Evolutionary conservation across 2,329 filamentous ascomycete species (phyloP).

Genomic region (Fusarium tupiense): DNA sequence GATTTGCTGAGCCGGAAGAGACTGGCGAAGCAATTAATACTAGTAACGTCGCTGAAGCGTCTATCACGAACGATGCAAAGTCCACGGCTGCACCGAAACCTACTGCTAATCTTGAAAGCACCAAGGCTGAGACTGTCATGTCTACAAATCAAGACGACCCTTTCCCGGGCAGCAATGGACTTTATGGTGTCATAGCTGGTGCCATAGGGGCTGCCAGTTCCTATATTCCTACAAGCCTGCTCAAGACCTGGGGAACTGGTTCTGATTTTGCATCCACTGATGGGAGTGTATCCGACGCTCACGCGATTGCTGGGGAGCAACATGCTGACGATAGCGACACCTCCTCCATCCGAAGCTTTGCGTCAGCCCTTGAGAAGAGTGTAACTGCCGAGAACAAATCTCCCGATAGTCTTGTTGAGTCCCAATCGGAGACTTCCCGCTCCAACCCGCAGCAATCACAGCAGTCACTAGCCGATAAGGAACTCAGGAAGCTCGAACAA

Average conservation of each 20-base stretch:
- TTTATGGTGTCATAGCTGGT: slow-evolving; percentile 66
- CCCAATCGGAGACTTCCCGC: slow-evolving; percentile 53
- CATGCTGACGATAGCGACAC: slow-evolving; percentile 52
- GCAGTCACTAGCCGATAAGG: slow-evolving; percentile 61
- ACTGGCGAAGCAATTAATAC: slow-evolving; percentile 5
- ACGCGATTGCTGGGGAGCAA: slow-evolving; percentile 38
- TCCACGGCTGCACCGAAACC: background rate
- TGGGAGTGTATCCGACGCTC: slow-evolving; percentile 39
- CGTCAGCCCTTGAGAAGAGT: slow-evolving; percentile 56
- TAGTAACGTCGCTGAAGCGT: slow-evolving; percentile 2
- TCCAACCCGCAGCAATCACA: slow-evolving; percentile 38
- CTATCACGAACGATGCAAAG: background rate
- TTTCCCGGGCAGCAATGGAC: slow-evolving; percentile 55
- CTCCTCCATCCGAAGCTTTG: slow-evolving; percentile 60
- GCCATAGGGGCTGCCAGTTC: slow-evolving; percentile 63
- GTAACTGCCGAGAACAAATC: slow-evolving; percentile 44
- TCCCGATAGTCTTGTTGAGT: slow-evolving; percentile 40
- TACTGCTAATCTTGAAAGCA: slow-evolving; percentile 44
- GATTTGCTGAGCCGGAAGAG: slow-evolving; percentile 43
- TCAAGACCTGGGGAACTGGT: slow-evolving; percentile 43
- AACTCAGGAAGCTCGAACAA: slow-evolving; percentile 70
- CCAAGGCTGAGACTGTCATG: slow-evolving; percentile 40
- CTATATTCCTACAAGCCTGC: slow-evolving; percentile 52
- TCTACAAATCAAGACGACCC: slow-evolving; percentile 41
- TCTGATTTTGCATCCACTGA: slow-evolving; percentile 42